Evolutionary conservation across 495 filamentous ascomycete species (phyloP), one percentile per base, ranked within the genome.

Genomic region (Parmelia sp.): DNA sequence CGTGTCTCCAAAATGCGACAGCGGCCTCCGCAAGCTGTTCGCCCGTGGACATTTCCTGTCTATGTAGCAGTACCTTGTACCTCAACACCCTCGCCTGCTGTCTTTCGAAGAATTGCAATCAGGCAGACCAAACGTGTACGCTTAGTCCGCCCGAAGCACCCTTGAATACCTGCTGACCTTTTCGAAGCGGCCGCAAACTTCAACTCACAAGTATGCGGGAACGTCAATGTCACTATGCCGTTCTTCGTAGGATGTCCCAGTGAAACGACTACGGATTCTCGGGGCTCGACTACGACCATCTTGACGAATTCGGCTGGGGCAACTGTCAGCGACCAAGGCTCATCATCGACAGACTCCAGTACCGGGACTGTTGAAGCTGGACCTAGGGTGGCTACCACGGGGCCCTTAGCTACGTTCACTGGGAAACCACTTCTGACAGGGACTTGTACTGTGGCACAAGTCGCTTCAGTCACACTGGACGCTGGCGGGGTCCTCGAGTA

Each of bases 151-250:
- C 15, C 8, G 21, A 49, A 0, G 14, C 23, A 17, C 10, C 11
- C 14, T 44, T n/a, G 39, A 35, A 12, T 14, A n/a, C 21, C 27
- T 23, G 47, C 57, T 71, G 19, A 72, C 27, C 25, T 39, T 17
- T 42, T 21, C 19, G 25, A 59, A 72, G 70, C 53, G 40, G 70
- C 69, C 9, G 57, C 66, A 33, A 44, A 45, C 17, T 69, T 66
- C 64, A 69, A 69, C 56, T 36, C 47, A 21, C 37, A 61, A 14
- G 60, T 67, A 6, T 71, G 71, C 57, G 51, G 55, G 21, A 65
- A 53, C 49, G 71, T 70, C 60, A 69, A 69, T 58, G 70, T 71
- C 40, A 62, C 62, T 21, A 40, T 65, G n/a, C 67, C 71, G 12
- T 64, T 68, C 36, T 65, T 58, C 25, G 33, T 71, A 39, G 68